A percentile compares a stretch with the other conserved stretches of the same genome.
Conservation (phyloP, 768 basidiomycete genomes). For the Clavaria fumosa region DNA sequence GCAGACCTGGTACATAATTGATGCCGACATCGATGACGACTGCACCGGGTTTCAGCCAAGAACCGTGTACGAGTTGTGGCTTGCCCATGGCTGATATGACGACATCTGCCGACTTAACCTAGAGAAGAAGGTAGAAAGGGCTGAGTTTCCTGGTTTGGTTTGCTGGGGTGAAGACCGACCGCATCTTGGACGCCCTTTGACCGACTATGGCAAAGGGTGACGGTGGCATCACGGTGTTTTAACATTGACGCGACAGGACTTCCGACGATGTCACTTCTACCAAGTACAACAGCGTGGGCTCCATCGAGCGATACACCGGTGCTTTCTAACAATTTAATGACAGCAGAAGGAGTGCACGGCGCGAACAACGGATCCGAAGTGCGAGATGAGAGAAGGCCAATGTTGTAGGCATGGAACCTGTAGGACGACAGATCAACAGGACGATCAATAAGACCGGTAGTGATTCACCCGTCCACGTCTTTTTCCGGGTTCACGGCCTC, state of each 20-base stretch:
- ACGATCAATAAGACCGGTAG: constrained; percentile 1
- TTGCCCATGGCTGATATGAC: constrained; percentile 95
- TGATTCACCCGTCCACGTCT: constrained; percentile 84
- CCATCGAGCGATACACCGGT: constrained; percentile 70
- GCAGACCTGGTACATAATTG: constrained; percentile 81
- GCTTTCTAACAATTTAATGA: constrained; percentile 78
- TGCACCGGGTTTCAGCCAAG: constrained; percentile 91
- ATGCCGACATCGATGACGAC: constrained; percentile 97
- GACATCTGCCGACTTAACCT: constrained; percentile 83
- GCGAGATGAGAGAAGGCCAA: constrained; percentile 85
- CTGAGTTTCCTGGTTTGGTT: background rate
- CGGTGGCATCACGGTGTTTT: constrained; percentile 81
- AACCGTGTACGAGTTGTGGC: constrained; percentile 78
- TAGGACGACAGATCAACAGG: constrained; percentile 2
- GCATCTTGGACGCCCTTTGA: constrained; percentile 70
- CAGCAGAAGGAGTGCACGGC: constrained; percentile 91
- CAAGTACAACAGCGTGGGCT: constrained; percentile 79
- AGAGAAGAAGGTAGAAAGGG: background rate
- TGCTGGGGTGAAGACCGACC: constrained; percentile 29
- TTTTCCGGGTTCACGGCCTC: constrained; percentile 89
- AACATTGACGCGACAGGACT: constrained; percentile 89
- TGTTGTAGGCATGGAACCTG: constrained; percentile 97
- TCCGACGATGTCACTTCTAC: constrained; percentile 95
- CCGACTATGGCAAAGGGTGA: constrained; percentile 92
- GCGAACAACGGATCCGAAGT: constrained; percentile 80